Evolutionary conservation across 768 basidiomycete genomes (phyloP).

Genomic region (Suillus placidus): DNA sequence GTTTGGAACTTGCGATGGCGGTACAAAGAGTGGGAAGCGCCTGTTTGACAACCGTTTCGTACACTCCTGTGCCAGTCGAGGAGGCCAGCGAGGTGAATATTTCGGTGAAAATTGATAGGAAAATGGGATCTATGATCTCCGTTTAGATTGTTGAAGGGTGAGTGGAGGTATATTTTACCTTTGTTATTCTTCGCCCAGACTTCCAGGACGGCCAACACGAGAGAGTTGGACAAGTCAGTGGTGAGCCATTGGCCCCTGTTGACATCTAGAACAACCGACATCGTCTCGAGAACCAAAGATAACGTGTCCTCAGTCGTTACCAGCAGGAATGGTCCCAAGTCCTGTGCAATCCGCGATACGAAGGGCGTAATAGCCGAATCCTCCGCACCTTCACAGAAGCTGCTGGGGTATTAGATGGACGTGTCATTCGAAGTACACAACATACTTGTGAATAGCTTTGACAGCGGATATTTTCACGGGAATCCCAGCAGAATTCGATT

Average conservation of each 20-base stretch:
- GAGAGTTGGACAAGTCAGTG: conserved; percentile 60
- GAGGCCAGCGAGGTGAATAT: conserved; percentile 72
- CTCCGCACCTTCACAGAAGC: conserved; percentile 67
- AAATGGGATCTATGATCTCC: conserved; percentile 72
- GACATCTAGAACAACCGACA: conserved; percentile 77
- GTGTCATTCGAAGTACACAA: conserved; percentile 5
- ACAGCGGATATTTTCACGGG: conserved; percentile 95
- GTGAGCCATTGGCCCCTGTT: conserved; percentile 76
- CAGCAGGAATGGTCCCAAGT: conserved; percentile 82
- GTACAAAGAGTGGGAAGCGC: conserved; percentile 74
- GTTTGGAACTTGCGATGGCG: conserved; percentile 59
- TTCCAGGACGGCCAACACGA: conserved; percentile 70
- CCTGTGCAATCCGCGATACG: conserved; percentile 73
- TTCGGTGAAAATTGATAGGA: conserved; percentile 83
- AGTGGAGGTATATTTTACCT: conserved; percentile 47
- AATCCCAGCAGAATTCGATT: conserved; percentile 68
- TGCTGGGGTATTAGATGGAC: conserved; percentile 32
- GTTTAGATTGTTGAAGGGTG: background rate
- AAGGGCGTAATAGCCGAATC: conserved; percentile 63
- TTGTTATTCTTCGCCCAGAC: conserved; percentile 88
- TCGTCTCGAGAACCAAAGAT: conserved; percentile 82
- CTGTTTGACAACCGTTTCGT: conserved; percentile 70
- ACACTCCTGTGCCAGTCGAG: conserved; percentile 60
- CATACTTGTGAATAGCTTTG: conserved; percentile 90
- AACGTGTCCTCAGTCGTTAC: conserved; percentile 86